phyloP scores from a whole-genome alignment of 345 rosid genomes.

The Rubroshorea leprosula region DNA sequence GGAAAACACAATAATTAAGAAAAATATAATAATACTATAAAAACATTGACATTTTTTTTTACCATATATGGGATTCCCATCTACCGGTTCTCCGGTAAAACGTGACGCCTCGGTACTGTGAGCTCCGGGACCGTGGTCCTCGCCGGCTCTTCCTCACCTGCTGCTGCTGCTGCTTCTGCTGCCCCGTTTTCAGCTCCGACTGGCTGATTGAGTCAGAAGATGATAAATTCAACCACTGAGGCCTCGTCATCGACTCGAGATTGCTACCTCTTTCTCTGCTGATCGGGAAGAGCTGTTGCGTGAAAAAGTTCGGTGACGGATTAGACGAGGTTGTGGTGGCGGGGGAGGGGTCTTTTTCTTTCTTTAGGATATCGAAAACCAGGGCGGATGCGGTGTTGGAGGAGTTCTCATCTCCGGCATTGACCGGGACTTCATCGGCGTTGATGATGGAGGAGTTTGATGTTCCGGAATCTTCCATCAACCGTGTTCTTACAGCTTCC shows the following conservation, averaged over 20 bases:
- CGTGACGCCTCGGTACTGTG: slow-evolving; percentile 95
- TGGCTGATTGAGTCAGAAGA: slow-evolving; percentile 20
- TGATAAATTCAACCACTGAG: slow-evolving; percentile 47
- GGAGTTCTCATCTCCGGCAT: slow-evolving; percentile 36
- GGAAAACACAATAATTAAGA: no score
- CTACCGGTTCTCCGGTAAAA: slow-evolving; percentile 96
- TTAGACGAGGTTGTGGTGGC: neutral
- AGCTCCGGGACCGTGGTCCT: slow-evolving; percentile 94
- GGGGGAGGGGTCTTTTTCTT: slow-evolving; percentile 5
- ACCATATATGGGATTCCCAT: slow-evolving; percentile 99
- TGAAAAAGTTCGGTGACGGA: slow-evolving; percentile 24
- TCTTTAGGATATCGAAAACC: slow-evolving; percentile 41
- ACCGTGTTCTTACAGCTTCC: no score
- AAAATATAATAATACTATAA: neutral
- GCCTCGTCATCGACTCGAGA: slow-evolving; percentile 12
- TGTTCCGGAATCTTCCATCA: slow-evolving; percentile 42
- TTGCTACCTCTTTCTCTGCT: slow-evolving; percentile 25
- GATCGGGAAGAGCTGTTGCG: slow-evolving; percentile 42
- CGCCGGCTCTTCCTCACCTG: slow-evolving; percentile 61
- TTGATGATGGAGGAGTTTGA: slow-evolving; percentile 45
- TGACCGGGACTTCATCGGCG: slow-evolving; percentile 25
- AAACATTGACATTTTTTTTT: neutral
- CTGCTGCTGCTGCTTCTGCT: slow-evolving; percentile 33
- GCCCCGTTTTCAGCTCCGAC: slow-evolving; percentile 29
- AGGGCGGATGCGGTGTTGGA: slow-evolving; percentile 27